Conservation (phyloP, 306 rosid genomes). For the Cyamopsis tetragonoloba region DNA sequence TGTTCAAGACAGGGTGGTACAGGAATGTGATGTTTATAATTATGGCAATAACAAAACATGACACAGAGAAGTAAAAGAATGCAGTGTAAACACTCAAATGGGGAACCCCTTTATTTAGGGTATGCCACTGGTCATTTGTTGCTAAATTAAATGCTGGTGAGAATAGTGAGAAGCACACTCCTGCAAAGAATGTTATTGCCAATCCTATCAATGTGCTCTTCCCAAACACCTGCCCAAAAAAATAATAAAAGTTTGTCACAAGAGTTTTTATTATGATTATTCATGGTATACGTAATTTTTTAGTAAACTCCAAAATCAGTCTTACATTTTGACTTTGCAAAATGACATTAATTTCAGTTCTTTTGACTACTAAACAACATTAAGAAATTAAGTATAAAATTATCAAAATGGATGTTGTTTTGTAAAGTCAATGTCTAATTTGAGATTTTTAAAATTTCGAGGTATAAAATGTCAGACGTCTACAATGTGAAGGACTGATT, state of each 20-base stretch:
- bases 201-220: slow-evolving; percentile 62
- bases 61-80: slow-evolving; percentile 75
- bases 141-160: slow-evolving; percentile 94
- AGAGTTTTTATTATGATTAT: not conserved
- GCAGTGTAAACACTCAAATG: slow-evolving; percentile 76
- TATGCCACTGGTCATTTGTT: slow-evolving; percentile 89
- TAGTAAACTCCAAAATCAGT: too few relatives aligned
- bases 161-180: slow-evolving; percentile 76
- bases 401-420: too few relatives aligned
- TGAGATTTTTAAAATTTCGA: too few relatives aligned
- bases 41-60: slow-evolving; percentile 64
- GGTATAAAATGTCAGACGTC: too few relatives aligned
- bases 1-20: slow-evolving; percentile 63
- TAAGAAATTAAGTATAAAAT: too few relatives aligned
- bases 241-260: slow-evolving; percentile 9
- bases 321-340: too few relatives aligned
- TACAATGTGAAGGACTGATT: too few relatives aligned
- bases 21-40: slow-evolving; percentile 69
- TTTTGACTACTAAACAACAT: too few relatives aligned
- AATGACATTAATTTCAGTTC: too few relatives aligned
- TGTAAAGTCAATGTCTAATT: too few relatives aligned
- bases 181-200: slow-evolving; percentile 70
- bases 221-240: slow-evolving; percentile 84
- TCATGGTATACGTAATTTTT: too few relatives aligned
- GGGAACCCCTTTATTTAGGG: slow-evolving; percentile 63